phyloP scores from a whole-genome alignment of 148 eudicot genomes.

The Simmondsia chinensis region DNA sequence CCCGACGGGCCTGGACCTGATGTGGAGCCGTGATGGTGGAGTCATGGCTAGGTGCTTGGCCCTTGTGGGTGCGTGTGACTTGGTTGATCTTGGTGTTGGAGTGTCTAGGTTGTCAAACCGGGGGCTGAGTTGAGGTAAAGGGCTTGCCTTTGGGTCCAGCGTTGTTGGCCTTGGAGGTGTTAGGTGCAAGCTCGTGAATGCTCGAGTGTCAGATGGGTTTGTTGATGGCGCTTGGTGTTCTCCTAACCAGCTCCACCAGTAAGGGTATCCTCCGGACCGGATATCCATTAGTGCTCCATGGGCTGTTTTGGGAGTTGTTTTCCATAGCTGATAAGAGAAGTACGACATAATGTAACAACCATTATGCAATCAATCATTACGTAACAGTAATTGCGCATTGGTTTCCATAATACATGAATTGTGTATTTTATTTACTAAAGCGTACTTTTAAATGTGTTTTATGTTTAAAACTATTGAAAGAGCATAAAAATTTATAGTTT shows the following conservation, averaged over 20 bases:
- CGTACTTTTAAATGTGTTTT: no score
- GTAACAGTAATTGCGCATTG: no score
- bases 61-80: conserved; percentile 42
- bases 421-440: no score
- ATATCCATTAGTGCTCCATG: conserved; percentile 39
- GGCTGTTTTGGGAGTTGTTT: conserved; percentile 48
- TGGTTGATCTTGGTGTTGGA: conserved; percentile 63
- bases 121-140: conserved; percentile 22
- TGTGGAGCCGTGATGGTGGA: conserved; percentile 43
- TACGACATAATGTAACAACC: neutral
- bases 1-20: conserved; percentile 28
- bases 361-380: no score
- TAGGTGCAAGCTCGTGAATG: conserved; percentile 17
- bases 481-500: no score
- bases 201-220: conserved; percentile 33
- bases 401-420: no score
- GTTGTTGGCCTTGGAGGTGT: conserved; percentile 50
- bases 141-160: conserved; percentile 47
- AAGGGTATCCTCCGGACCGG: conserved; percentile 67
- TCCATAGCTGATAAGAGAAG: conserved; percentile 37
- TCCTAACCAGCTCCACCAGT: conserved; percentile 99
- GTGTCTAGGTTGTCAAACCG: conserved; percentile 36
- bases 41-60: conserved; percentile 27
- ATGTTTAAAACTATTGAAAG: no score
- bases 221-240: conserved; percentile 35